Base-by-base conservation (phyloP, 1,284 basidiomycete species). In the Sporisorium sorghi region DNA sequence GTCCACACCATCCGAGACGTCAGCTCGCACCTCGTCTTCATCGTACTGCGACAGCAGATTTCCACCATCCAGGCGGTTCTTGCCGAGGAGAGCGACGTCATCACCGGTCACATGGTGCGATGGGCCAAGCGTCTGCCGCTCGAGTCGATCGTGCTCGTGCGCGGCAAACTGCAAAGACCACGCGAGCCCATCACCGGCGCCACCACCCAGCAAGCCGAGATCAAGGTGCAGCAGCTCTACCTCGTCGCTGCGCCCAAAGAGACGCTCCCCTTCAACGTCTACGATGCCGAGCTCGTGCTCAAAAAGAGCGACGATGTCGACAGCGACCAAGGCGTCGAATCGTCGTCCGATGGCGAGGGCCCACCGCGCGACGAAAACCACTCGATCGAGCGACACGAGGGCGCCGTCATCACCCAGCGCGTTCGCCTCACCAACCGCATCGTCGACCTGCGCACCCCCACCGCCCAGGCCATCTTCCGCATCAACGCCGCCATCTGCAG, bases 371-470 rank as follows among this genome's bases (percentile, higher is more conserved):
- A 73, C 44, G 73, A 68, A 21, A 60, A 67, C 32, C 68, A 62
- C 53, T 59, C 65, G 19, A 54, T 71, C 52, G 67, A 72, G 39
- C 21, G 48, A 2, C 65, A 76, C 37, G 65, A 71, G 9, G 53
- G 56, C 23, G 67, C 76, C 23, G 63, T 76, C 43, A 70, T 81
- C 56, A 72, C 76, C 21, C 71, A 77, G 63, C 76, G 78, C 23
- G 78, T 78, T 11, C 78, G 81, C 23, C 74, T 82, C 48, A 65
- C 70, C 52, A 83, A 83, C 58, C 77, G 81, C 1, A 71, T 83
- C 65, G 63, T 83, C 39, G 81, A 83, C 28, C 55, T 83, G 42
- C 77, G 81, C 35, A 80, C 80, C 15, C 80, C 81, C 11, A 76
- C 78, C 40, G 49, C 75, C 26, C 81, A 82, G 52, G 76, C 76